phyloP scores from a whole-genome alignment of 192 early-diverging fungal genomes.

The Geosiphon pyriformis region DNA sequence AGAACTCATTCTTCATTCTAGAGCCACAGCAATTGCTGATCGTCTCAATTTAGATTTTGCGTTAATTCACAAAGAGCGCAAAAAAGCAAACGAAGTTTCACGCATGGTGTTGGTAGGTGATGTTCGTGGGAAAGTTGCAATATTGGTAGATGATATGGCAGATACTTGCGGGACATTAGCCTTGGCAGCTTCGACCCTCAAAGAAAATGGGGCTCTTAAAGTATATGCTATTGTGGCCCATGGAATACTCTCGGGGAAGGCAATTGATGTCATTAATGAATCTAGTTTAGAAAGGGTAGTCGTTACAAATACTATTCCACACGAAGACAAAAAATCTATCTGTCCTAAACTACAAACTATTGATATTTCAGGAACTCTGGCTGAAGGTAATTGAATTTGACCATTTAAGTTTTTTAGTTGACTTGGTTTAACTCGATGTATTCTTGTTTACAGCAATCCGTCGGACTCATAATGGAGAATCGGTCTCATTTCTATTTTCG shows the following conservation, averaged over 20 bases:
- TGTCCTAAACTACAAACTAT: constrained; percentile 80
- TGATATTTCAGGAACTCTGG: constrained; percentile 72
- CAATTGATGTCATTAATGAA: constrained; percentile 81
- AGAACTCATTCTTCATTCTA: constrained; percentile 24
- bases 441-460: constrained; percentile 61
- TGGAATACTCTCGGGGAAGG: constrained; percentile 88
- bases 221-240: constrained; percentile 97
- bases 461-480: constrained; percentile 94
- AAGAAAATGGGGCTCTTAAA: constrained; percentile 83
- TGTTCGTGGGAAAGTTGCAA: constrained; percentile 83
- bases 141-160: constrained; percentile 96
- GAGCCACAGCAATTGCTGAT: constrained; percentile 84
- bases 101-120: constrained; percentile 95
- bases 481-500: constrained; percentile 77
- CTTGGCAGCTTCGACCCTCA: constrained; percentile 80
- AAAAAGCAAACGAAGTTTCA: constrained; percentile 82
- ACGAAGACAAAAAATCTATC: constrained; percentile 69
- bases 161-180: constrained; percentile 93
- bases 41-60: constrained; percentile 88
- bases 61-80: constrained; percentile 95
- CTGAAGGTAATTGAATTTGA: constrained; percentile 43
- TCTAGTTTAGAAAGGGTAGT: constrained; percentile 68
- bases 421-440: neutral
- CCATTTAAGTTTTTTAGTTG: neutral
- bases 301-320: constrained; percentile 79